Percentiles rank a stretch among this genome's conserved stretches.
Evolutionary conservation across 768 basidiomycete genomes (phyloP).

Genomic region (Coprinopsis marcescibilis): DNA sequence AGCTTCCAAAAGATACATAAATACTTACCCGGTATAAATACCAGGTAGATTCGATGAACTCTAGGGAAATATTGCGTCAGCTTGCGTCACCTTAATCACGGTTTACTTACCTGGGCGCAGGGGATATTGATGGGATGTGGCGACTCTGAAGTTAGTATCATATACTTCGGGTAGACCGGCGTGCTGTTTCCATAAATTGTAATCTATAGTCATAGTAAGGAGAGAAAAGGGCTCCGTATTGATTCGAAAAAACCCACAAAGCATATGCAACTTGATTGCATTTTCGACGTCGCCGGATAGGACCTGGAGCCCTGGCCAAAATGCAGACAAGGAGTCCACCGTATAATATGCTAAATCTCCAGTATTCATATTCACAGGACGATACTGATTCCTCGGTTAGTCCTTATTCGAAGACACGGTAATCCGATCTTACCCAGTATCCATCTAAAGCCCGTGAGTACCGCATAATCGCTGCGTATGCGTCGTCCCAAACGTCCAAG

Average conservation of each 20-base stretch:
- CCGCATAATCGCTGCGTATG: conserved; percentile 80
- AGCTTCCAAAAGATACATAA: background rate
- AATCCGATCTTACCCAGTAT: conserved; percentile 66
- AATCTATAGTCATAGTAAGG: conserved; percentile 44
- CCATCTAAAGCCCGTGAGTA: conserved; percentile 79
- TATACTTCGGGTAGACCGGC: conserved; percentile 91
- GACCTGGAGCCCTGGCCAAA: conserved; percentile 96
- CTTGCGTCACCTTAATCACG: background rate
- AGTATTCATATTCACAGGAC: conserved; percentile 71
- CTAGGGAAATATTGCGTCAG: conserved; percentile 27
- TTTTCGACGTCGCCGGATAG: conserved; percentile 80
- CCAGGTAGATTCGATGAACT: conserved; percentile 96
- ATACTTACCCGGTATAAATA: conserved; percentile 80
- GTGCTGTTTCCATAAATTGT: conserved; percentile 87
- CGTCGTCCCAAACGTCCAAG: conserved; percentile 79
- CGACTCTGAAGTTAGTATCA: conserved; percentile 68
- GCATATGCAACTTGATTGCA: conserved; percentile 88
- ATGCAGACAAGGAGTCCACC: conserved; percentile 95
- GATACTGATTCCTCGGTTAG: conserved; percentile 50
- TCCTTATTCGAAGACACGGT: background rate
- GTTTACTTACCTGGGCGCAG: conserved; percentile 57
- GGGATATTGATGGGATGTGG: conserved; percentile 75
- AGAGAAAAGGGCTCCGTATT: background rate
- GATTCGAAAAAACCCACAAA: conserved; percentile 46
- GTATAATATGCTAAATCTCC: conserved; percentile 71